These are phyloP conservation scores for Plasmodium knowlesi DNA, from an alignment of 169 alveolate genomes.

Conservation along the genomic window DNA sequence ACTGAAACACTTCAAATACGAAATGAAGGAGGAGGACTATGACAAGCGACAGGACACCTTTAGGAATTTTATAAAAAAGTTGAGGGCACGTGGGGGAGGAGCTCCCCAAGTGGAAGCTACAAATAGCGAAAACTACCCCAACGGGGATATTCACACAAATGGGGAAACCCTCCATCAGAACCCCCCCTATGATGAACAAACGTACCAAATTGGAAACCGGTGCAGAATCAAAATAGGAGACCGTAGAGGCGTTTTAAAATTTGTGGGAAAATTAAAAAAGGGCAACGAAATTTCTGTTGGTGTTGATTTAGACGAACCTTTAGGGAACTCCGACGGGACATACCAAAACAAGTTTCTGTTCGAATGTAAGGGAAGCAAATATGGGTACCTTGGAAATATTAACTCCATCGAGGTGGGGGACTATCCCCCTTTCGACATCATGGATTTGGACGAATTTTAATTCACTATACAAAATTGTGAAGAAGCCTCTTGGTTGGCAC, in stretches of 20 bases:
- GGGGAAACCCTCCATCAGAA: not conserved
- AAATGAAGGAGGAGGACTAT: conserved; percentile 92
- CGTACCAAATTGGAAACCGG: conserved; percentile 67
- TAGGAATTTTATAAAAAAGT: conserved; percentile 84
- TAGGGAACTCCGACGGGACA: conserved; percentile 91
- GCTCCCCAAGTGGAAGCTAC: no score
- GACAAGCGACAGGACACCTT: conserved; percentile 85
- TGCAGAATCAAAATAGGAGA: conserved; percentile 77
- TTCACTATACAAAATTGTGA: not conserved
- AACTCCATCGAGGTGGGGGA: conserved; percentile 89
- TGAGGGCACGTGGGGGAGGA: conserved; percentile 29
- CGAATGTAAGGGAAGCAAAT: conserved; percentile 84
- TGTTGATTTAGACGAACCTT: conserved; percentile 91
- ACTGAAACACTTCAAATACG: conserved; percentile 78
- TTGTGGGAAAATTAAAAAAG: conserved; percentile 76
- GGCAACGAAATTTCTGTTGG: conserved; percentile 82
- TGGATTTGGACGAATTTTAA: conserved; percentile 82
- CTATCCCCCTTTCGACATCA: conserved; percentile 91
- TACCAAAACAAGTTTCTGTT: conserved; percentile 82
- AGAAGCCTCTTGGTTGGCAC: not conserved
- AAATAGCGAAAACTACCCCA: not conserved
- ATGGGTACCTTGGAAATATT: conserved; percentile 87
- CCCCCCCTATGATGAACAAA: conserved; percentile 34
- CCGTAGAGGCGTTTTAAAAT: conserved; percentile 73
- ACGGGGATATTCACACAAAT: not conserved